phyloP scores from a whole-genome alignment of 371 early-diverging fungal species.

The Circinella minor region DNA sequence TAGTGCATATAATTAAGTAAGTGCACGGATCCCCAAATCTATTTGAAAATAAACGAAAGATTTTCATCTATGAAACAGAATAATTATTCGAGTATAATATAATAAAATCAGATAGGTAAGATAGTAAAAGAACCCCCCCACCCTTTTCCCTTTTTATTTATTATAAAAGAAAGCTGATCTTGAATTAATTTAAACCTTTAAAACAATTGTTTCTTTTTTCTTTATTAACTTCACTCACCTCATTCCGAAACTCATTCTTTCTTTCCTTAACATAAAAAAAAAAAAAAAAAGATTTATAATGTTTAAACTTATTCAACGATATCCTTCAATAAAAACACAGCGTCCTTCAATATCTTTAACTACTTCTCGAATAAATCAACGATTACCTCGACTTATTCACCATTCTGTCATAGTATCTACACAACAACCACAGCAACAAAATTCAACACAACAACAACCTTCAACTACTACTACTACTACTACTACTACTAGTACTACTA shows the following conservation, averaged over 20 bases:
- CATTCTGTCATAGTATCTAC: background rate
- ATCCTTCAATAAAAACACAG: background rate
- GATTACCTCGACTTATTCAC: constrained; percentile 9
- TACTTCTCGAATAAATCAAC: background rate
- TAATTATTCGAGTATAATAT: no score
- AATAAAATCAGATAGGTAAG: background rate
- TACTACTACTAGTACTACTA: background rate
- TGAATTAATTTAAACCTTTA: background rate
- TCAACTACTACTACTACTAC: background rate
- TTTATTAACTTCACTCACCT: no score
- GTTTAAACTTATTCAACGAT: background rate
- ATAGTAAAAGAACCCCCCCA: no score
- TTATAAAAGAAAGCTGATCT: no score
- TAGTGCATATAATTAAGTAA: no score
- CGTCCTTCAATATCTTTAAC: background rate
- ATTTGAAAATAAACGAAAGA: no score
- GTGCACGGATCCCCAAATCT: no score
- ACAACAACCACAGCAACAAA: background rate
- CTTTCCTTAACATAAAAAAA: background rate
- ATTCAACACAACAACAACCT: background rate
- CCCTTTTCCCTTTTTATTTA: no score
- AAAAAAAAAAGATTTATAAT: background rate
- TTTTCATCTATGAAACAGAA: no score
- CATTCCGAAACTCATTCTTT: background rate
- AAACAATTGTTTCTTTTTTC: no score